A percentile compares a stretch with the other conserved stretches of the same genome.
These are phyloP conservation scores for Rhodocollybia butyracea DNA, from an alignment of 768 basidiomycete genomes.

Conservation along the genomic window DNA sequence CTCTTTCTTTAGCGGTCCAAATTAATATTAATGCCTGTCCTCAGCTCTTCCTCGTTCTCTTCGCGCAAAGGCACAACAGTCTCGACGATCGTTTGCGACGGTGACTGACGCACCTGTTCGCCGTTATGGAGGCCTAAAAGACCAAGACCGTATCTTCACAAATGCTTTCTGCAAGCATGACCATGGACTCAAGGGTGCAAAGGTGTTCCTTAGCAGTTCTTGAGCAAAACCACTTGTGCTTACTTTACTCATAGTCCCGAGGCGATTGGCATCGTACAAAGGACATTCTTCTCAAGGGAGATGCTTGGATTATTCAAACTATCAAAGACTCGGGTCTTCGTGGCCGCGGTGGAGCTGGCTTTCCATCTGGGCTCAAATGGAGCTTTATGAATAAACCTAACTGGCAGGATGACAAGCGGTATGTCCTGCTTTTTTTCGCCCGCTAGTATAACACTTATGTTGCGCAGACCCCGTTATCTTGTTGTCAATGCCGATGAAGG, in stretches of 20 bases:
- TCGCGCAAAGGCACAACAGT: not conserved
- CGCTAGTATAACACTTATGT: not conserved
- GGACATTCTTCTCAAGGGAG: conserved; percentile 92
- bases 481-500: conserved; percentile 99
- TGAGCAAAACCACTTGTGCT: not conserved
- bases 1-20: not conserved
- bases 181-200: conserved; percentile 89
- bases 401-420: conserved; percentile 93
- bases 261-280: conserved; percentile 99
- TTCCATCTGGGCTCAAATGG: conserved; percentile 97
- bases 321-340: conserved; percentile 96
- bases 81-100: conserved; percentile 59
- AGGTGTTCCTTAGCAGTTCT: conserved; percentile 39
- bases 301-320: conserved; percentile 94
- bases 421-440: conserved; percentile 11
- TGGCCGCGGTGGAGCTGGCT: conserved; percentile 95
- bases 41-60: conserved; percentile 1
- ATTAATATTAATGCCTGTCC: too few relatives aligned
- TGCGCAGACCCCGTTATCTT: conserved; percentile 80
- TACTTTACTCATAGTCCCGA: conserved; percentile 52
- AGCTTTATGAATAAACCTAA: conserved; percentile 99
- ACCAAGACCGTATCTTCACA: conserved; percentile 93
- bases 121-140: conserved; percentile 90
- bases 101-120: conserved; percentile 75
- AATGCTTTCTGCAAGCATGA: conserved; percentile 89